Evolutionary conservation across 495 filamentous ascomycete species (phyloP).

Genomic region (Penicillium lagena): DNA sequence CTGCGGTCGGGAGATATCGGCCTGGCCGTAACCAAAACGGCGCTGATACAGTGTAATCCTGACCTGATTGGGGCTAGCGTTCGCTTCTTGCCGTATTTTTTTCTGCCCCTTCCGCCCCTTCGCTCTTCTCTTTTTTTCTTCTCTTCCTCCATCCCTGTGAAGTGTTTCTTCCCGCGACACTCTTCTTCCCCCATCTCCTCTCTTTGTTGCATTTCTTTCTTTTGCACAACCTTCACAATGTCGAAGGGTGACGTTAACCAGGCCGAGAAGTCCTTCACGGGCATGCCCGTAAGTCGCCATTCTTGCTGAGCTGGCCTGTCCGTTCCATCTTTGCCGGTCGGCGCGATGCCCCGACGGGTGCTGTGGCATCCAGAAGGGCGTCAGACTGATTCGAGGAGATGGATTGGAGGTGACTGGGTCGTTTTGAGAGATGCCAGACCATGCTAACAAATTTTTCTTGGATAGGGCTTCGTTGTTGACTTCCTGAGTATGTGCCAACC

Average conservation of each 20-base stretch:
- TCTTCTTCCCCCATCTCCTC: slow-evolving; percentile 31
- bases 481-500: slow-evolving; percentile 83
- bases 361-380: not conserved
- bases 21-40: not conserved
- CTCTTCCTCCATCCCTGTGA: slow-evolving; percentile 25
- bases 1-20: slow-evolving; percentile 42
- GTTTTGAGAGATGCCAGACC: not conserved
- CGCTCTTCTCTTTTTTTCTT: slow-evolving; percentile 27
- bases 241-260: slow-evolving; percentile 43
- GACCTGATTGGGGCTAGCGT: slow-evolving; percentile 25
- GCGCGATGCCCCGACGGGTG: not conserved
- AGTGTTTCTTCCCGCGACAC: slow-evolving; percentile 35
- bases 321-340: no score
- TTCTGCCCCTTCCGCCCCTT: slow-evolving; percentile 27
- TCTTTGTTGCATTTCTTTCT: slow-evolving; percentile 32
- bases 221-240: slow-evolving; percentile 44
- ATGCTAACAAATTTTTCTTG: slow-evolving; percentile 29
- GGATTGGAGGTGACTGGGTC: not conserved
- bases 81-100: slow-evolving; percentile 40
- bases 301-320: slow-evolving; percentile 7
- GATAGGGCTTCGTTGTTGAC: slow-evolving; percentile 70
- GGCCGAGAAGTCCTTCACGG: slow-evolving; percentile 74
- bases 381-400: not conserved
- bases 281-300: slow-evolving; percentile 61
- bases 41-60: slow-evolving; percentile 7